Evolutionary conservation across 2,329 filamentous ascomycete species (phyloP).

Genomic region (Diaporthe caulivora): DNA sequence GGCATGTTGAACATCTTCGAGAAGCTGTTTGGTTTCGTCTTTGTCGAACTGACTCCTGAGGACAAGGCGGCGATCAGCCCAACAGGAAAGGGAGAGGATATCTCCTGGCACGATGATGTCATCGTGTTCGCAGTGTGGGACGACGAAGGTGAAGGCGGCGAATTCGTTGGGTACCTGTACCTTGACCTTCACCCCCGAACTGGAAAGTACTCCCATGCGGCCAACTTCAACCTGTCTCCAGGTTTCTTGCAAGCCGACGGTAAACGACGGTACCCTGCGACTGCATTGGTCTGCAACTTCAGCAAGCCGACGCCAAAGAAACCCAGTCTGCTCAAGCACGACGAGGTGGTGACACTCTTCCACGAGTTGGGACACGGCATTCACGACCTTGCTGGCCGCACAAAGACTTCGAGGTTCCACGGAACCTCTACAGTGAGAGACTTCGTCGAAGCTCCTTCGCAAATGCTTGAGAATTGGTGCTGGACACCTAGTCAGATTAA

Average conservation of each 20-base stretch:
- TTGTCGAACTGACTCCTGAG: conserved; percentile 77
- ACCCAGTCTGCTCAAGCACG: conserved; percentile 84
- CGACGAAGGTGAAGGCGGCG: conserved; percentile 76
- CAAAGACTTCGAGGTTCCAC: conserved; percentile 74
- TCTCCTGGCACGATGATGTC: conserved; percentile 87
- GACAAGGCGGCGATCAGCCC: conserved; percentile 75
- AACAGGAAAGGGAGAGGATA: conserved; percentile 76
- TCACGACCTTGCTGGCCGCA: conserved; percentile 75
- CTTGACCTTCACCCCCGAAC: conserved; percentile 83
- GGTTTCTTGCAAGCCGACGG: conserved; percentile 77
- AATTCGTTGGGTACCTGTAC: conserved; percentile 86
- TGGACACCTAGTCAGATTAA: conserved; percentile 76
- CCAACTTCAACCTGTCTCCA: conserved; percentile 86
- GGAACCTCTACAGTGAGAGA: conserved; percentile 75
- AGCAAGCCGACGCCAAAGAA: conserved; percentile 83
- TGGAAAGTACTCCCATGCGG: conserved; percentile 87
- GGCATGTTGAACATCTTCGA: conserved; percentile 89
- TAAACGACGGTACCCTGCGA: conserved; percentile 79
- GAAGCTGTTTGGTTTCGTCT: conserved; percentile 82
- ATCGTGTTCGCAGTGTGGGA: conserved; percentile 87
- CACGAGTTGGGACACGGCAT: conserved; percentile 81
- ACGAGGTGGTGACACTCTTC: conserved; percentile 86
- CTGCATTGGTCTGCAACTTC: conserved; percentile 87
- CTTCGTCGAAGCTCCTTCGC: conserved; percentile 78
- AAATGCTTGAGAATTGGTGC: conserved; percentile 84